Evolutionary conservation across 1,284 basidiomycete genomes (phyloP), one percentile per base, ranked within the genome.

Genomic region (Malassezia yamatoensis): DNA sequence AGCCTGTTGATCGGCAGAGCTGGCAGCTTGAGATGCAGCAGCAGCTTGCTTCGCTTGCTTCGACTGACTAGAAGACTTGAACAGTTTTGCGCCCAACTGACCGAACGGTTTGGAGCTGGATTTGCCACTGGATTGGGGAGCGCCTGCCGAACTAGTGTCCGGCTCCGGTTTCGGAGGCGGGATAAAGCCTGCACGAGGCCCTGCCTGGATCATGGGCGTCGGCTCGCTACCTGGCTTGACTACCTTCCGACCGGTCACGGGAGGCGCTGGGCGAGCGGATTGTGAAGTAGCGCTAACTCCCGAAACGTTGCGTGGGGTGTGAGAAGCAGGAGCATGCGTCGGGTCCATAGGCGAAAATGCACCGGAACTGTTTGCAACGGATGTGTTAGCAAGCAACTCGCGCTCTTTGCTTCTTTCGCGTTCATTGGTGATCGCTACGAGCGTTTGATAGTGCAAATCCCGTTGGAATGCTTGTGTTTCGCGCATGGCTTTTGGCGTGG

Each of bases 401-500:
- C 54, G 54, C 43, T 55, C 54, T 18, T 29, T 20, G 20, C 45
- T 47, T 20, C 46, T 35, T 29, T 48, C 46, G 34, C 35, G 46
- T 38, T 47, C 45, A 32, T 4, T 47, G 32, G 61, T 51, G 13
- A 64, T 62, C 1, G 66, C 66, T 10, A 71, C 62, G 10, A 66
- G 62, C 32, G 61, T 62, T 44, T 69, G 51, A 51, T 67, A 61
- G 24, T 63, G 60, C 57, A 66, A 50, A 41, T 68, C 66, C 8
- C 70, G 65, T 51, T 67, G 65, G 5, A 62, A 54, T 18, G 68
- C 62, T 56, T 72, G 70, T 2, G 65, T 60, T 20, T 71, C 68
- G 16, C 67, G 63, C 70, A 72, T 72, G 21, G 62, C 61, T 15
- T 68, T 60, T 24, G 70, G 70, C 48, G 67, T 61, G 8, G 70